phyloP scores from a whole-genome alignment of 2,329 filamentous ascomycete species.

The Aspergillus fructus region DNA sequence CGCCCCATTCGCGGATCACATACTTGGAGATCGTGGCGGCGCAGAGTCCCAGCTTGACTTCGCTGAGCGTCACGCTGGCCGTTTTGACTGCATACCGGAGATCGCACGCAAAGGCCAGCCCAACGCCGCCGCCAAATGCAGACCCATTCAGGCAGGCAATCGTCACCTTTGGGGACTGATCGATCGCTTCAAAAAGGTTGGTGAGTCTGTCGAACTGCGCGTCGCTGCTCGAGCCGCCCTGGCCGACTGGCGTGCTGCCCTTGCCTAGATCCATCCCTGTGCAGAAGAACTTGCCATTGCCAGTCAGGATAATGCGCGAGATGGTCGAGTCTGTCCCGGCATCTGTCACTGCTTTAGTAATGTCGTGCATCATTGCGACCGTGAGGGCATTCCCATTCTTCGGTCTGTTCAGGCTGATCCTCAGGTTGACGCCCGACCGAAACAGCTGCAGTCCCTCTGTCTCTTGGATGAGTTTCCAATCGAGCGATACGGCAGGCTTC shows the following conservation, averaged over 20 bases:
- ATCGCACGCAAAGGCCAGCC: slow-evolving; percentile 46
- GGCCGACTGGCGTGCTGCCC: slow-evolving; percentile 21
- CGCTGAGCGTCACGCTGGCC: slow-evolving; percentile 35
- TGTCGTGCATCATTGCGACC: slow-evolving; percentile 32
- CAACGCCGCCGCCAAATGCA: slow-evolving; percentile 46
- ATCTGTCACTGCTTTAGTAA: slow-evolving; percentile 30
- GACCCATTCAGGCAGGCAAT: slow-evolving; percentile 46
- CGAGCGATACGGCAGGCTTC: not conserved
- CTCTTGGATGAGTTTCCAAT: slow-evolving; percentile 20
- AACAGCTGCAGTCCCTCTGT: slow-evolving; percentile 28
- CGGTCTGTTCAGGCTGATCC: slow-evolving; percentile 35
- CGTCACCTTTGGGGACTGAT: slow-evolving; percentile 41
- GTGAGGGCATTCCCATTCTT: slow-evolving; percentile 44
- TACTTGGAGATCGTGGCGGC: slow-evolving; percentile 11
- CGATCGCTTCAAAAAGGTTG: slow-evolving; percentile 39
- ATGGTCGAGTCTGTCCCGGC: slow-evolving; percentile 26
- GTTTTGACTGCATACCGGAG: slow-evolving; percentile 26
- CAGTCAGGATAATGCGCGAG: slow-evolving; percentile 39
- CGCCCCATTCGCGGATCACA: slow-evolving; percentile 29
- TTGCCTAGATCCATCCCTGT: slow-evolving; percentile 42
- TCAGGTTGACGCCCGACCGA: slow-evolving; percentile 31
- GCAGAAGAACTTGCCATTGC: slow-evolving; percentile 41
- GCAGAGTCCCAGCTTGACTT: slow-evolving; percentile 33
- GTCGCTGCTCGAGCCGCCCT: slow-evolving; percentile 17
- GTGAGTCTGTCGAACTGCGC: slow-evolving; percentile 23